These are phyloP conservation scores for Ogataea paraovalis DNA, from an alignment of 805 yeast species.

Conservation along the genomic window DNA sequence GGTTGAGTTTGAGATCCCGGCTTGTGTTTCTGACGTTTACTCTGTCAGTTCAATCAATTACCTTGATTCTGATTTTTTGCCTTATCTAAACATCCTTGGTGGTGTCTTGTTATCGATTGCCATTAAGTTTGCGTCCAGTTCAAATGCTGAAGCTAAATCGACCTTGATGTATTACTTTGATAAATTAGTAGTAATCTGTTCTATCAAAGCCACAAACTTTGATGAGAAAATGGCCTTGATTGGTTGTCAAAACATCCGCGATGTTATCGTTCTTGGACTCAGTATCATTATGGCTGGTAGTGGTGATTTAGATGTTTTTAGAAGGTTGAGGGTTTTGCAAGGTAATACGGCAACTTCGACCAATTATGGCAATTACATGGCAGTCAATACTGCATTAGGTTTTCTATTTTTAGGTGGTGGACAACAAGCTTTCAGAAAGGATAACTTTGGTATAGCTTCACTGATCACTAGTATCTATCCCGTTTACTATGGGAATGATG, in stretches of 20 bases:
- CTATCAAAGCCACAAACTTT: conserved; percentile 41
- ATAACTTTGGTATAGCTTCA: conserved; percentile 62
- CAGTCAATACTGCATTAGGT: conserved; percentile 79
- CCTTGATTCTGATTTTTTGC: conserved; percentile 58
- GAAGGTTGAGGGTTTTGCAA: conserved; percentile 68
- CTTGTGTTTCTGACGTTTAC: conserved; percentile 33
- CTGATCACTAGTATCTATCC: conserved; percentile 79
- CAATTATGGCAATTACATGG: conserved; percentile 70
- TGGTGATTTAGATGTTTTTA: conserved; percentile 77
- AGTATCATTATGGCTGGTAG: conserved; percentile 85
- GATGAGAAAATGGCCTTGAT: conserved; percentile 55
- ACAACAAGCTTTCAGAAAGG: conserved; percentile 69
- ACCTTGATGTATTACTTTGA: conserved; percentile 56
- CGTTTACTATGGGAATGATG: conserved; percentile 37
- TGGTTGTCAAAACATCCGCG: conserved; percentile 53
- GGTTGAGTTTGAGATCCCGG: conserved; percentile 58
- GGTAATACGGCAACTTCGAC: conserved; percentile 42
- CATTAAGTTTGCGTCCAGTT: conserved; percentile 70
- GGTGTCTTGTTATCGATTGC: conserved; percentile 78
- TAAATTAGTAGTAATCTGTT: conserved; percentile 40
- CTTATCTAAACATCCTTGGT: conserved; percentile 60
- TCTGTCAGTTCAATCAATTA: conserved; percentile 22
- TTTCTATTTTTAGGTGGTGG: conserved; percentile 90
- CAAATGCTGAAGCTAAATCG: conserved; percentile 48
- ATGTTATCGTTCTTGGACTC: conserved; percentile 56